These are phyloP conservation scores for Blepharisma japonicum DNA, from an alignment of 73 alveolate genomes.

Conservation along the genomic window DNA sequence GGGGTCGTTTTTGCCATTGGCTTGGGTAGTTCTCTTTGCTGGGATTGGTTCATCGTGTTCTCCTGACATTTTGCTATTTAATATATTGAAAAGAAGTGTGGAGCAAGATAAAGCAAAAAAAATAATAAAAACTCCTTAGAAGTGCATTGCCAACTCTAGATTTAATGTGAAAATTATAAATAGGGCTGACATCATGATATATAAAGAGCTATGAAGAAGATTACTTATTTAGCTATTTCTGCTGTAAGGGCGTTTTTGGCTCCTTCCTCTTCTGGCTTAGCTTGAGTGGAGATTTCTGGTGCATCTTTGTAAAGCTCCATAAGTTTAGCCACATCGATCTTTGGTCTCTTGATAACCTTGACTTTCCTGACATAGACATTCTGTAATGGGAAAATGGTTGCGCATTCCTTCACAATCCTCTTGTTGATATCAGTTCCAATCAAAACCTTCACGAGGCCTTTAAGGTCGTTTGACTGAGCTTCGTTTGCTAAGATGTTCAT, in stretches of 20 bases:
- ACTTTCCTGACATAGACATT: slow-evolving; percentile 87
- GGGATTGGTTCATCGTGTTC: too few relatives aligned
- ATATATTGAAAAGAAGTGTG: too few relatives aligned
- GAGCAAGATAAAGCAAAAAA: too few relatives aligned
- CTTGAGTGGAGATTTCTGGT: slow-evolving; percentile 40
- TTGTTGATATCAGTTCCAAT: slow-evolving; percentile 68
- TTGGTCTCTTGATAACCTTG: slow-evolving; percentile 93
- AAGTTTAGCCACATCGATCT: slow-evolving; percentile 77
- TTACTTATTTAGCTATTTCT: slow-evolving; percentile 6
- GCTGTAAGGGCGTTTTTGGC: slow-evolving; percentile 23
- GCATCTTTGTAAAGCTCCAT: slow-evolving; percentile 72
- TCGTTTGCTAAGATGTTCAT: slow-evolving; percentile 76
- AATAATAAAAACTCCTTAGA: too few relatives aligned
- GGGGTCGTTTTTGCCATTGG: too few relatives aligned
- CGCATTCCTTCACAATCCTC: slow-evolving; percentile 78
- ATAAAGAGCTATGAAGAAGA: too few relatives aligned
- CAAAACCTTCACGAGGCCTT: slow-evolving; percentile 69
- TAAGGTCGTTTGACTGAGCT: slow-evolving; percentile 68
- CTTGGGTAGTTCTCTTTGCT: too few relatives aligned
- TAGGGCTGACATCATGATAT: too few relatives aligned
- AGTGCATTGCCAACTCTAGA: too few relatives aligned
- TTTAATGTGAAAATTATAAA: too few relatives aligned
- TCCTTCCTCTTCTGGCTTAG: slow-evolving; percentile 37
- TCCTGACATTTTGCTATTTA: too few relatives aligned
- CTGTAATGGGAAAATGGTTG: slow-evolving; percentile 88